Conservation (phyloP, 805 yeast genomes). For the Candida awuae region DNA sequence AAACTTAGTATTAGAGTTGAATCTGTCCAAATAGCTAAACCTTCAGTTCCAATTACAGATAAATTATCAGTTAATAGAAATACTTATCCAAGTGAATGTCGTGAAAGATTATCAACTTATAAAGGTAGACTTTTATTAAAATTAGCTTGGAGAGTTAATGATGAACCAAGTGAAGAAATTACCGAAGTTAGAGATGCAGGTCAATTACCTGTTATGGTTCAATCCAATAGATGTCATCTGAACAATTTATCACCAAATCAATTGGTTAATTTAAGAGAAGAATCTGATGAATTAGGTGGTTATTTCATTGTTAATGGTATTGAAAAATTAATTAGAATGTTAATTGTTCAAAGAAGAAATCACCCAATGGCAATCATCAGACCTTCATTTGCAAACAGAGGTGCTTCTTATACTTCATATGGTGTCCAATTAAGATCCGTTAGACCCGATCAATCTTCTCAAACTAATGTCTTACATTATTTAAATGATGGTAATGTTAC, state of each 20-base stretch:
- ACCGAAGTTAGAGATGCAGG: constrained; percentile 87
- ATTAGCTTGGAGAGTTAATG: constrained; percentile 81
- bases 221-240: constrained; percentile 85
- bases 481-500: constrained; percentile 93
- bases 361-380: constrained; percentile 97
- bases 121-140: constrained; percentile 71
- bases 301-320: constrained; percentile 95
- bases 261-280: constrained; percentile 73
- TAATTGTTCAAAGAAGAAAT: constrained; percentile 94
- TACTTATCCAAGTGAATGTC: constrained; percentile 76
- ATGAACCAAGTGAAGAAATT: constrained; percentile 56
- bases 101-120: constrained; percentile 84
- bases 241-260: constrained; percentile 77
- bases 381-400: constrained; percentile 91
- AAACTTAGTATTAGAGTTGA: constrained; percentile 81
- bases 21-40: constrained; percentile 78
- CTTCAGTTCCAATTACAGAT: constrained; percentile 64
- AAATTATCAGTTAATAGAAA: constrained; percentile 69
- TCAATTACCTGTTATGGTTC: constrained; percentile 82
- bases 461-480: constrained; percentile 94
- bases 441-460: constrained; percentile 95
- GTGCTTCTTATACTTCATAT: constrained; percentile 75
- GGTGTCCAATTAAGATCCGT: constrained; percentile 95
- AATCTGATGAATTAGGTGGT: constrained; percentile 93
- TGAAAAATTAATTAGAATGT: constrained; percentile 93